These are phyloP conservation scores for Podospora australis DNA, from an alignment of 495 filamentous ascomycete species.

Conservation along the genomic window DNA sequence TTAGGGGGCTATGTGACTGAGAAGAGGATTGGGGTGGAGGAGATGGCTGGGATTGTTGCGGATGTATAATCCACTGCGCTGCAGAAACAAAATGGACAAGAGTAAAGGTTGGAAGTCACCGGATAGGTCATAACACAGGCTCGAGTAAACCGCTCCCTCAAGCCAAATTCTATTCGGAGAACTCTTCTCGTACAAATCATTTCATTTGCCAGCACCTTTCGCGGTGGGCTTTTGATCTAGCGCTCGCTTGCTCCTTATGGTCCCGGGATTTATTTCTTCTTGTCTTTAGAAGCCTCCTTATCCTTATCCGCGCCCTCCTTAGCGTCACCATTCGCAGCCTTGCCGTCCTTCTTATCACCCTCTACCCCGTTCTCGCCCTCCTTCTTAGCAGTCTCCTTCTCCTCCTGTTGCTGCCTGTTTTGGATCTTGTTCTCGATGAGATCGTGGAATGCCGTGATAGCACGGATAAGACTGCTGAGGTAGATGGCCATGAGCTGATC, in stretches of 20 bases:
- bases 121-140: too few relatives aligned
- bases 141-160: slow-evolving; percentile 1
- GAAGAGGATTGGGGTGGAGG: slow-evolving; percentile 50
- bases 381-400: slow-evolving; percentile 71
- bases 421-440: slow-evolving; percentile 99
- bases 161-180: slow-evolving; percentile 2
- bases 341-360: slow-evolving; percentile 57
- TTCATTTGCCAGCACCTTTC: slow-evolving; percentile 9
- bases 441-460: slow-evolving; percentile 98
- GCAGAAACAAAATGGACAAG: background rate
- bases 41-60: slow-evolving; percentile 71
- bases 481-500: slow-evolving; percentile 99
- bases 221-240: background rate
- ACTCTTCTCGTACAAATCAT: background rate
- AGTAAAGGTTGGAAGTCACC: background rate
- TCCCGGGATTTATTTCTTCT: slow-evolving; percentile 27
- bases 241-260: background rate
- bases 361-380: slow-evolving; percentile 48
- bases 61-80: slow-evolving; percentile 40
- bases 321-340: slow-evolving; percentile 52
- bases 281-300: slow-evolving; percentile 28
- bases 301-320: slow-evolving; percentile 35
- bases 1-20: slow-evolving; percentile 51
- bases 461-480: slow-evolving; percentile 88
- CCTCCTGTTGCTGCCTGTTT: slow-evolving; percentile 93